Percentiles rank a stretch among this genome's conserved stretches.
Conservation (phyloP, 2,329 filamentous ascomycete species). For the Colletotrichum ledebouriae region DNA sequence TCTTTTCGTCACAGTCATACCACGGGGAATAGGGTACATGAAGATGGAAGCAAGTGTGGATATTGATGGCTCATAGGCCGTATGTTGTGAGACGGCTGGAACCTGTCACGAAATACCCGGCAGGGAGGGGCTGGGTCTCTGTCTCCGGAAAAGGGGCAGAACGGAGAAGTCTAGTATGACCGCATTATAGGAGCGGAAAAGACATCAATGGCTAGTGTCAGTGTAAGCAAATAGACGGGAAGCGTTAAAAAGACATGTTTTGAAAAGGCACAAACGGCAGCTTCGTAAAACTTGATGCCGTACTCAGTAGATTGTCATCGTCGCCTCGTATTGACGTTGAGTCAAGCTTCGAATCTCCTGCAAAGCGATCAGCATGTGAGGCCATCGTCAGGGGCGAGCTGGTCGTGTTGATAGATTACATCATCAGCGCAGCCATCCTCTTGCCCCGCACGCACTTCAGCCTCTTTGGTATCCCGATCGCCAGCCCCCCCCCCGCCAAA, state of each 20-base stretch:
- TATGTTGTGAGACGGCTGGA: constrained; percentile 21
- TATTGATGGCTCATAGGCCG: constrained; percentile 4
- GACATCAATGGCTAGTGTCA: constrained; percentile 40
- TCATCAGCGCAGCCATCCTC: constrained; percentile 3
- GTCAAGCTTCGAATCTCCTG: background rate
- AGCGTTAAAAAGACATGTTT: constrained; percentile 43
- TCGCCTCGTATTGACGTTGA: constrained; percentile 9
- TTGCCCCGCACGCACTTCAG: constrained; percentile 23
- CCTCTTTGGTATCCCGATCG: background rate
- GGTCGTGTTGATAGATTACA: constrained; percentile 16
- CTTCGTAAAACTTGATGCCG: background rate
- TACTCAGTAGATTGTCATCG: constrained; percentile 4
- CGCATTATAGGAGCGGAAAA: constrained; percentile 38
- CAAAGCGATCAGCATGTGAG: constrained; percentile 1
- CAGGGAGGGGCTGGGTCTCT: constrained; percentile 22
- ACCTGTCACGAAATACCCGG: constrained; percentile 36
- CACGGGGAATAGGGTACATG: constrained; percentile 32
- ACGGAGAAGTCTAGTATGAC: constrained; percentile 24
- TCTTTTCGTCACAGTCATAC: constrained; percentile 39
- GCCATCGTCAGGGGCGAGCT: background rate
- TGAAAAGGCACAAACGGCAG: constrained; percentile 8
- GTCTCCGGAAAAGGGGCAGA: constrained; percentile 11
- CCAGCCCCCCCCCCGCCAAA: too few relatives aligned
- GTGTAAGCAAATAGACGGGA: constrained; percentile 42
- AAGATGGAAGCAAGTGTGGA: constrained; percentile 14